Evolutionary conservation across 1,284 basidiomycete species (phyloP).

Genomic region (Boletus sp.): DNA sequence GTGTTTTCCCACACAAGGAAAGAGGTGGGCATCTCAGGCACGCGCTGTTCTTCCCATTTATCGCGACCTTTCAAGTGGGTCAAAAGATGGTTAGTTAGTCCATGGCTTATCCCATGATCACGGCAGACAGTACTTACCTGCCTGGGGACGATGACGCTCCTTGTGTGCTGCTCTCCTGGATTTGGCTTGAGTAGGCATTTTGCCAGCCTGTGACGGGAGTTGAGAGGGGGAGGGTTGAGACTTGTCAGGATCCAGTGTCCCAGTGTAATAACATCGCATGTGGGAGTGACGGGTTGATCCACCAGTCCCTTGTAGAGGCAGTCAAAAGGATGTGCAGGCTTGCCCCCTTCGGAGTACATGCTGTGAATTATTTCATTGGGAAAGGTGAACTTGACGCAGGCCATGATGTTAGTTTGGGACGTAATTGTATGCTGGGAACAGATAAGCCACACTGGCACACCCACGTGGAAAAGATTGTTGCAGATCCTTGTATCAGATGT

Average conservation of each 20-base stretch:
- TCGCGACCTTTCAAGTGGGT: neutral
- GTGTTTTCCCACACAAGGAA: neutral
- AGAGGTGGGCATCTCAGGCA: neutral
- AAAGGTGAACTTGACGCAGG: neutral
- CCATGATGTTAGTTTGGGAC: neutral
- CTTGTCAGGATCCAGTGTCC: too few species aligned
- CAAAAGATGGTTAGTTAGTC: neutral
- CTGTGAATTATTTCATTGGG: neutral
- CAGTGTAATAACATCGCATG: neutral
- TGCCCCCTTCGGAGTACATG: neutral
- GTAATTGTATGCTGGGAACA: neutral
- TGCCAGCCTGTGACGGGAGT: neutral
- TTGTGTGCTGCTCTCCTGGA: neutral
- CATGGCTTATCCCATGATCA: neutral
- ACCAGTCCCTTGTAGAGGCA: neutral
- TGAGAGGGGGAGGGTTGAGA: neutral
- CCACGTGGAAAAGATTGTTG: neutral
- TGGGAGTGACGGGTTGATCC: neutral
- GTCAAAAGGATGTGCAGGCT: neutral
- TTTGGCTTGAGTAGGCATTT: neutral
- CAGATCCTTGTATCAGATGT: neutral
- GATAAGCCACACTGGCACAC: neutral
- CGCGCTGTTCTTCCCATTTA: neutral
- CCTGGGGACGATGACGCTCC: neutral
- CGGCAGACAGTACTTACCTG: neutral